phyloP scores from a whole-genome alignment of 176 grass and related monocot genomes.

The Chrysopogon serrulatus region DNA sequence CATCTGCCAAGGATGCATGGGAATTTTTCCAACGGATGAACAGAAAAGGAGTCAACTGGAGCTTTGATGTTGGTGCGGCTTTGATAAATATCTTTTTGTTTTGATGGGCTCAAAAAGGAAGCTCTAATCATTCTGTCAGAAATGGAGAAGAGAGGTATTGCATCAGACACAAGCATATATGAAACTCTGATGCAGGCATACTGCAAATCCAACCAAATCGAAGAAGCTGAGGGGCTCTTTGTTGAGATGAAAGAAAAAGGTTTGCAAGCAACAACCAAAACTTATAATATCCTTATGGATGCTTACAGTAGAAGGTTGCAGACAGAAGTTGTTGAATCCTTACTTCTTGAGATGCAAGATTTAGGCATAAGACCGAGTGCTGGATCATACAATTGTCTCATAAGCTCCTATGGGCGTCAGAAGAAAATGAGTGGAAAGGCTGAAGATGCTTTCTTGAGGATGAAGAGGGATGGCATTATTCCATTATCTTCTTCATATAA shows the following conservation, averaged over 20 bases:
- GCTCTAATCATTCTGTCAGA: conserved; percentile 83
- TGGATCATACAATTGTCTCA: conserved; percentile 71
- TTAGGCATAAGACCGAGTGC: conserved; percentile 63
- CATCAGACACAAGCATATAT: conserved; percentile 62
- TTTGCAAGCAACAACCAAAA: conserved; percentile 49
- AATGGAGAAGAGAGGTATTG: conserved; percentile 87
- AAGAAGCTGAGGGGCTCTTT: conserved; percentile 85
- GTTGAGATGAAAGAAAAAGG: conserved; percentile 76
- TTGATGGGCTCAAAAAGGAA: conserved; percentile 72
- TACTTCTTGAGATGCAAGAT: conserved; percentile 69
- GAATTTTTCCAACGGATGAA: conserved; percentile 74
- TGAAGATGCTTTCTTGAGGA: conserved; percentile 77
- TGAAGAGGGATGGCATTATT: conserved; percentile 63
- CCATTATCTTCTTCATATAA: conserved; percentile 68
- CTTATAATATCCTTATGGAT: conserved; percentile 93
- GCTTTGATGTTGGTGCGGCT: conserved; percentile 47
- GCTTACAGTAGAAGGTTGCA: conserved; percentile 90
- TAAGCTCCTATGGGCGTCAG: conserved; percentile 74
- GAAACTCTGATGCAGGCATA: conserved; percentile 64
- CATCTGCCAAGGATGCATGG: conserved; percentile 87
- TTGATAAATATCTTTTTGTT: conserved; percentile 83
- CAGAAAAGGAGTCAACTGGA: conserved; percentile 84
- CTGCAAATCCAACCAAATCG: conserved; percentile 64
- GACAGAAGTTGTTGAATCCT: conserved; percentile 60
- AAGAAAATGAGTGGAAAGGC: conserved; percentile 78